phyloP scores from a whole-genome alignment of 768 basidiomycete genomes.

The Lactarius trivialis region DNA sequence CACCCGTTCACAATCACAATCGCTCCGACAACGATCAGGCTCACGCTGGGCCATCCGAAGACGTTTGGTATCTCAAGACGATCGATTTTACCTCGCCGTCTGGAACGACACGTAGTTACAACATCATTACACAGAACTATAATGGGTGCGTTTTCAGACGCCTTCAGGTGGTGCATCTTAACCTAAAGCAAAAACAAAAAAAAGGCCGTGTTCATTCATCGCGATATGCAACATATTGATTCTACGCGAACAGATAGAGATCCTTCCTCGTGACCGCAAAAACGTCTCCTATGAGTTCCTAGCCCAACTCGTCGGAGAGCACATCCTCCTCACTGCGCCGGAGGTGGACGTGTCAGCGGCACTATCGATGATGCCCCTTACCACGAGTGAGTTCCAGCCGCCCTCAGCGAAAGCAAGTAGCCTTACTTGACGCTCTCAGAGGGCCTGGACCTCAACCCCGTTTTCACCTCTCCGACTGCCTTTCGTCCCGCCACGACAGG shows the following conservation, averaged over 20 bases:
- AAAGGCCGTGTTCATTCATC: slow-evolving; percentile 85
- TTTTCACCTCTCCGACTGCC: slow-evolving; percentile 61
- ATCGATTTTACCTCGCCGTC: slow-evolving; percentile 43
- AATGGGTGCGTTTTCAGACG: slow-evolving; percentile 55
- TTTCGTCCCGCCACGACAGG: slow-evolving; percentile 59
- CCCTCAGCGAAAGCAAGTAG: not conserved
- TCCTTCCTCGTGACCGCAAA: slow-evolving; percentile 56
- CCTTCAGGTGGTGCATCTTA: not conserved
- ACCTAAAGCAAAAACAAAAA: slow-evolving; percentile 28
- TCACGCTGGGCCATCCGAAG: slow-evolving; percentile 30
- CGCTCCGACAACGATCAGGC: not conserved
- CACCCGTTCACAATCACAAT: not conserved
- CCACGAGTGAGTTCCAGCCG: slow-evolving; percentile 42
- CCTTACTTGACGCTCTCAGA: slow-evolving; percentile 33
- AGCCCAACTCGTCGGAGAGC: slow-evolving; percentile 76
- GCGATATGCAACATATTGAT: slow-evolving; percentile 91
- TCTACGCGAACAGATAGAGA: slow-evolving; percentile 71
- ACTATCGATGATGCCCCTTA: slow-evolving; percentile 55
- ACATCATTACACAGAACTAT: slow-evolving; percentile 77
- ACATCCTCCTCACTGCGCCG: slow-evolving; percentile 55
- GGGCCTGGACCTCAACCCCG: slow-evolving; percentile 86
- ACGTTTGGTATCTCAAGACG: slow-evolving; percentile 75
- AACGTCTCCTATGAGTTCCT: slow-evolving; percentile 82
- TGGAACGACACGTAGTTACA: slow-evolving; percentile 32
- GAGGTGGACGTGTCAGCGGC: slow-evolving; percentile 65